Base-by-base conservation (phyloP, 2,329 filamentous ascomycete genomes). In the Sporothrix globosa region DNA sequence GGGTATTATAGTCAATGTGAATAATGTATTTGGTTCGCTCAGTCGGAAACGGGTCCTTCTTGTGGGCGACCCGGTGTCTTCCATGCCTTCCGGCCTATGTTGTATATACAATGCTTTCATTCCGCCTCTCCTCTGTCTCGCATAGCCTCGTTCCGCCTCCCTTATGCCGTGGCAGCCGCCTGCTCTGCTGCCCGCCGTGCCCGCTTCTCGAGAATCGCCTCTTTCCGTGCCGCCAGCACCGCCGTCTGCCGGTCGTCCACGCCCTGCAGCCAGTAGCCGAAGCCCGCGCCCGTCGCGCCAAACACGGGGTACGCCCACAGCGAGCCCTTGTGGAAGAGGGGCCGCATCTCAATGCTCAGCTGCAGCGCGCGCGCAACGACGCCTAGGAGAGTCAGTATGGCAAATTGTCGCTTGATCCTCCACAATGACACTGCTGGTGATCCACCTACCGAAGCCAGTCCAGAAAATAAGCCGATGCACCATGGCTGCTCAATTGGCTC, bases 311-410 rank as follows among this genome's bases (percentile, higher is more conserved):
- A 99, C 67, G 89, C 93, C 91, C 93, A 96, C 77, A 97, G 88
- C 69, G 91, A 91, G 79, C 91, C 86, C 78, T 86, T 88, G 83
- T 91, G 90, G 87, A 98, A 92, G 81, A 97, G 90, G 68, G 95
- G 96, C 73, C 94, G 93, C 93, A 97, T 97, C 85, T 99, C 93
- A 80, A 99, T 96, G 78, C 95, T 96, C 80, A 99, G 90, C 83
- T 98, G 96, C 92, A 94, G 97, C 82, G 96, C 88, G 77, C 95
- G 92, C 79, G 94, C 91, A 79, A 92, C 93, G 77, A 97, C 83
- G 85, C 96, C 96, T 99, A 6, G 10, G 9, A 21, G 5, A 5
- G 53, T 71, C 67, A 69, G 67, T 10, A 41, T 10, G 48, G 19
- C 44, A 34, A 19, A 13, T 14, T n/a, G 24, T 30, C n/a, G 4